Base-by-base conservation (phyloP, 2,329 filamentous ascomycete genomes). In the Trichophyton mentagrophytes region DNA sequence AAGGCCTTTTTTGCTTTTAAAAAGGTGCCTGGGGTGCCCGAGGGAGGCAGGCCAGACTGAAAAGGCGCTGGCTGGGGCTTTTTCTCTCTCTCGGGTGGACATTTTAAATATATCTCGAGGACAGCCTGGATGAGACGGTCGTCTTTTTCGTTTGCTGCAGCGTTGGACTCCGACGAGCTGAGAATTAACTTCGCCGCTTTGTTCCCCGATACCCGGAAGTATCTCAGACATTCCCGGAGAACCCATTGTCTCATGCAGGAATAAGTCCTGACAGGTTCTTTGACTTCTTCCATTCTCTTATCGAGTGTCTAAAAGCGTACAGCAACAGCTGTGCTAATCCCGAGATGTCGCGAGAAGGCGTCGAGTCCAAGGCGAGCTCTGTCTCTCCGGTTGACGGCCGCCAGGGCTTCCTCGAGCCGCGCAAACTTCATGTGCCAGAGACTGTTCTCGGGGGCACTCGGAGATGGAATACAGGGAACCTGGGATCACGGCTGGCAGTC, bases 391-490 rank as follows among this genome's bases (percentile, higher is more conserved):
- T 13, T 15, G 36, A 27, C 13, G 17, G 40, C 36, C 55, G 40
- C 55, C 55, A 51, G 44, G 36, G 49, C 30, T 61, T 53, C 40
- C 62, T 61, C 22, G 57, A 61, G 20, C 58, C 60, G 7, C 20
- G 33, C 33, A 9, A 58, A 1, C 57, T 61, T 40, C 60, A 44
- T 38, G 57, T 63, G 13, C 62, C 62, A 9, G 49, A 58, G 30
- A n/a, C 60, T 9, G 53, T 30, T 22, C 25, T 49, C 30, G 42
- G 40, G 7, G 57, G 40, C 17, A 8, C 20, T 9, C 38, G 42
- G 9, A 65, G 64, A 73, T 92, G 88, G 87, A 95, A 95, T 72
- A 91, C 88, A 25, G 82, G 83, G 65, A 86, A 88, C 66, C 73
- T 95, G 60, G 81, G 81, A 13, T 72, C 80, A 65, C 81, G 90